phyloP scores from a whole-genome alignment of 192 early-diverging fungal genomes.

The Umbelopsis sp. region DNA sequence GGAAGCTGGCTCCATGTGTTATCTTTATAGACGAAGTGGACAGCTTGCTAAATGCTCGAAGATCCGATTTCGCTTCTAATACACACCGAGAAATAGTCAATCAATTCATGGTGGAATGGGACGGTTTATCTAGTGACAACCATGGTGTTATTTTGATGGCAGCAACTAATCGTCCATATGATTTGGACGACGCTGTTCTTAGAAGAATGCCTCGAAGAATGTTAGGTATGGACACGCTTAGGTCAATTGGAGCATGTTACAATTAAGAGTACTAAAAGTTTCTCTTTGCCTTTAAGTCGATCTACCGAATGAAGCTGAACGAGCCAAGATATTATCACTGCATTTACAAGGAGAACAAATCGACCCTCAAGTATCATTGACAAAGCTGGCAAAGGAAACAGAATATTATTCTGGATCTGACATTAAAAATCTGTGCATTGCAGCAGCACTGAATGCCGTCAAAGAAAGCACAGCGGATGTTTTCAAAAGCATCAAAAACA shows the following conservation, averaged over 20 bases:
- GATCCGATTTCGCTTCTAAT: conserved; percentile 53
- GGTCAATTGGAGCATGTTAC: conserved; percentile 9
- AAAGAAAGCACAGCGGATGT: conserved; percentile 52
- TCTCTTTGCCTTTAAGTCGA: conserved; percentile 60
- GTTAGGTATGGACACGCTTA: conserved; percentile 50
- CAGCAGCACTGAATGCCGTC: conserved; percentile 73
- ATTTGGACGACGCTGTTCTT: conserved; percentile 95
- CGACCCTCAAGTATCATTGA: conserved; percentile 55
- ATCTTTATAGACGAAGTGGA: conserved; percentile 98
- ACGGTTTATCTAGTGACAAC: conserved; percentile 78
- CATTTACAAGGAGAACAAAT: conserved; percentile 82
- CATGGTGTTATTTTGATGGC: conserved; percentile 85
- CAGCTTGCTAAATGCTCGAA: conserved; percentile 79
- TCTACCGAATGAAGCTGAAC: conserved; percentile 78
- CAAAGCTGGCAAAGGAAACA: conserved; percentile 69
- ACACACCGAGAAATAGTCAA: conserved; percentile 83
- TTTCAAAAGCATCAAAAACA: not conserved
- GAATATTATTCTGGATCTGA: conserved; percentile 92
- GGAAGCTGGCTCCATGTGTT: conserved; percentile 92
- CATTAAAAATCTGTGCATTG: conserved; percentile 92
- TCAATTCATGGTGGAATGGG: conserved; percentile 98
- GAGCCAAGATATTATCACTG: conserved; percentile 72
- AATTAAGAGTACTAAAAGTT: not conserved
- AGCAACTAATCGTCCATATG: conserved; percentile 96
- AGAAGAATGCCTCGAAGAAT: conserved; percentile 89